Conservation (phyloP, 164 flowering plant species). For the Piper betle region DNA sequence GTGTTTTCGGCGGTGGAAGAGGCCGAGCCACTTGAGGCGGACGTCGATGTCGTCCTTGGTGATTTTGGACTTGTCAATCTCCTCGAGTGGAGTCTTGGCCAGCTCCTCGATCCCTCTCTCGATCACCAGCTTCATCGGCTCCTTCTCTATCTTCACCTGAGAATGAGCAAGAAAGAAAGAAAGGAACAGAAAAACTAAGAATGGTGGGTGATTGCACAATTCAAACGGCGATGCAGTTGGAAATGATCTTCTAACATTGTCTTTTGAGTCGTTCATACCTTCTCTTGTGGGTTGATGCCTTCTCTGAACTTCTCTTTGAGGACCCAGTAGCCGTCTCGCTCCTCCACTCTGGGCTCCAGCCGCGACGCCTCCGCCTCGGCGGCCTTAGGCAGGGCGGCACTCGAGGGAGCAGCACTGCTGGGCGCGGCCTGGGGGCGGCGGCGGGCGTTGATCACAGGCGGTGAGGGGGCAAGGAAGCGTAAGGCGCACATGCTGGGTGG, state of each 20-base stretch:
- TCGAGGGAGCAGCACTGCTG: background rate
- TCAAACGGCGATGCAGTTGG: no score
- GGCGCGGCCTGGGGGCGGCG: conserved; percentile 1
- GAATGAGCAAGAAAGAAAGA: background rate
- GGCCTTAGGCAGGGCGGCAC: conserved; percentile 11
- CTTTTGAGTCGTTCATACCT: no score
- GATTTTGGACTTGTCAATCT: conserved; percentile 48
- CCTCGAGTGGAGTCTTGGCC: conserved; percentile 48
- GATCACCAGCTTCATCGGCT: conserved; percentile 70
- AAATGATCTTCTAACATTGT: no score
- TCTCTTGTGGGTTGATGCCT: conserved; percentile 79
- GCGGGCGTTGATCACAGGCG: conserved; percentile 1
- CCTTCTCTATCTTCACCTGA: conserved; percentile 61
- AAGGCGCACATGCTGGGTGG: conserved; percentile 4
- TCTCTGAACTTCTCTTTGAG: conserved; percentile 75
- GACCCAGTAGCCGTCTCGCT: conserved; percentile 63
- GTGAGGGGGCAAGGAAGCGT: conserved; percentile 9
- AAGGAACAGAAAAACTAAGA: background rate
- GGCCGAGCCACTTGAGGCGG: conserved; percentile 92
- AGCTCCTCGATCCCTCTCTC: conserved; percentile 66
- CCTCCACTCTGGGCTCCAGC: conserved; percentile 85
- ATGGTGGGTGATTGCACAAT: no score
- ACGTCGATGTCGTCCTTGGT: conserved; percentile 77
- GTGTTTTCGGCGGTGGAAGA: conserved; percentile 85
- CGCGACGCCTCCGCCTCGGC: conserved; percentile 22